Conservation (phyloP, 2,329 filamentous ascomycete genomes). For the Phialophora tarda region DNA sequence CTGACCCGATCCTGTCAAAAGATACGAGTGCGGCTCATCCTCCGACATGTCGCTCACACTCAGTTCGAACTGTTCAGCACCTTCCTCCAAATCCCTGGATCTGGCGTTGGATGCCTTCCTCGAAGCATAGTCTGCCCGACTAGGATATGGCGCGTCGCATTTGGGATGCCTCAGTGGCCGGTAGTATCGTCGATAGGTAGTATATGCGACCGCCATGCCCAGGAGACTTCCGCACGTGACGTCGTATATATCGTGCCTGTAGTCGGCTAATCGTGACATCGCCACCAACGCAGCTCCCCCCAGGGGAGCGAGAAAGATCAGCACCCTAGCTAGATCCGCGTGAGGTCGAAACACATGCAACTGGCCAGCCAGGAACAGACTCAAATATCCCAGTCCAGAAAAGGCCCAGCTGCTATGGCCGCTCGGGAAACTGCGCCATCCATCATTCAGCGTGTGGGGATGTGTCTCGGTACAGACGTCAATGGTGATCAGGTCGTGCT, state of each 20-base stretch:
- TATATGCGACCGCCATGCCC: constrained; percentile 61
- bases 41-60: constrained; percentile 37
- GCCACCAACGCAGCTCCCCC: constrained; percentile 65
- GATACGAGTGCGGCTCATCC: constrained; percentile 30
- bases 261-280: constrained; percentile 67
- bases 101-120: constrained; percentile 9
- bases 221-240: constrained; percentile 62
- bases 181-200: constrained; percentile 67
- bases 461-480: constrained; percentile 56
- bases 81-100: constrained; percentile 34
- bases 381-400: constrained; percentile 64
- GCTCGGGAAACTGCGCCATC: constrained; percentile 69
- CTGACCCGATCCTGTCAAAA: constrained; percentile 24
- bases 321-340: constrained; percentile 61
- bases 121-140: constrained; percentile 30
- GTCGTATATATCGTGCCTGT: constrained; percentile 68
- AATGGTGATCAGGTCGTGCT: constrained; percentile 58
- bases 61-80: constrained; percentile 34
- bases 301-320: constrained; percentile 62
- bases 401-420: constrained; percentile 69
- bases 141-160: constrained; percentile 59
- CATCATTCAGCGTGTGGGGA: constrained; percentile 65
- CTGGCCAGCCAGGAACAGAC: constrained; percentile 57
- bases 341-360: constrained; percentile 64
- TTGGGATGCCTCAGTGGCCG: constrained; percentile 56